Percentiles rank a stretch among this genome's conserved stretches.
phyloP scores from a whole-genome alignment of 192 early-diverging fungal genomes.

The Podila epicladia region DNA sequence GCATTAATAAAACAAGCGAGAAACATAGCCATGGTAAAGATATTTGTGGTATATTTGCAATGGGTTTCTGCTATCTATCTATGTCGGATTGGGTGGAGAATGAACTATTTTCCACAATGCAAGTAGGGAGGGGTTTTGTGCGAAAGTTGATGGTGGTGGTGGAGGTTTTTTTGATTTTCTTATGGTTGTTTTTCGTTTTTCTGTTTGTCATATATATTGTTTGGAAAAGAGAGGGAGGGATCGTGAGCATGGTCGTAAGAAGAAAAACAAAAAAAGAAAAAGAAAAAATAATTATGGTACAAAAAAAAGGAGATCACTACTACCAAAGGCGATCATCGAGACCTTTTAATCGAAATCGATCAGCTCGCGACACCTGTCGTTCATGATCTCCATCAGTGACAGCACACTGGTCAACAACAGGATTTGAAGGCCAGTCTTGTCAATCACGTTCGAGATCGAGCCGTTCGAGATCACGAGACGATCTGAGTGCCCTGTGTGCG shows the following conservation, averaged over 20 bases:
- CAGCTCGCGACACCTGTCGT: conserved; percentile 42
- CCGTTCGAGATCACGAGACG: conserved; percentile 21
- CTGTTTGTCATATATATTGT: not conserved
- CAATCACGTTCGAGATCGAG: conserved; percentile 23
- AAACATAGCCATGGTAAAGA: too few species aligned
- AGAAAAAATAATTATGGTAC: not conserved
- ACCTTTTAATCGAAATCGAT: conserved; percentile 34
- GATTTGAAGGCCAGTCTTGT: conserved; percentile 39
- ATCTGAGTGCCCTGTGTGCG: conserved; percentile 41
- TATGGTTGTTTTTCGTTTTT: conserved; percentile 1
- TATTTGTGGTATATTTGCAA: too few species aligned
- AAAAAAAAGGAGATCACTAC: not conserved
- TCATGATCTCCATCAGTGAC: conserved; percentile 45
- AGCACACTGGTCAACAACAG: conserved; percentile 35
- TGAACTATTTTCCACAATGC: too few species aligned
- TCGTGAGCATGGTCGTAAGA: not conserved
- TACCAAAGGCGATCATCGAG: not conserved
- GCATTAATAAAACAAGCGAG: too few species aligned
- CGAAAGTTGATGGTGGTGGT: not conserved
- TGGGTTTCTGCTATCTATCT: too few species aligned
- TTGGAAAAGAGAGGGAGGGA: conserved; percentile 2
- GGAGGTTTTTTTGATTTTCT: not conserved
- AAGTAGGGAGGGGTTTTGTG: not conserved
- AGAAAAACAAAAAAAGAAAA: not conserved
- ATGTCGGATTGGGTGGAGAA: too few species aligned